Evolutionary conservation across 352 stramenopile genomes (phyloP).

Genomic region (Peronospora farinosa): DNA sequence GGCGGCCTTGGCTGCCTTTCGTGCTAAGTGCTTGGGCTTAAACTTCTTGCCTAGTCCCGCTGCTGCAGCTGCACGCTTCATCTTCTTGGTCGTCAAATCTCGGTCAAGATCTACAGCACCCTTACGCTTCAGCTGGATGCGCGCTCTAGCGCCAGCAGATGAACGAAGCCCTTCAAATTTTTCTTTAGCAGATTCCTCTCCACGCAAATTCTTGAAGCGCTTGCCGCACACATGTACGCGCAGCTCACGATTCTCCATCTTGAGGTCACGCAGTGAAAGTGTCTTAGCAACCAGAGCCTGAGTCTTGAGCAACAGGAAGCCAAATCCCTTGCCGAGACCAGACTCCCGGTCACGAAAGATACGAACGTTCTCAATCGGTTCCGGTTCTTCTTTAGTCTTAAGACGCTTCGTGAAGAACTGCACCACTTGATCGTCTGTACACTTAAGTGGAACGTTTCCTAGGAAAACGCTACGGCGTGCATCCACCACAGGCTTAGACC

Average conservation of each 20-base stretch:
- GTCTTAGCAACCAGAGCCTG: conserved; percentile 61
- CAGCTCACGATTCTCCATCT: conserved; percentile 64
- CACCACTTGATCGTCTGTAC: conserved; percentile 69
- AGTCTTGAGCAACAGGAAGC: conserved; percentile 83
- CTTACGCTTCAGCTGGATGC: conserved; percentile 66
- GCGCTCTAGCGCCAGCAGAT: conserved; percentile 44
- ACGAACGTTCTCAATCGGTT: conserved; percentile 80
- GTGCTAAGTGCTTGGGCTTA: conserved; percentile 54
- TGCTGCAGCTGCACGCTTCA: conserved; percentile 26
- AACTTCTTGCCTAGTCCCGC: conserved; percentile 37
- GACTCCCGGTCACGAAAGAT: conserved; percentile 87
- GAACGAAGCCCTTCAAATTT: conserved; percentile 58
- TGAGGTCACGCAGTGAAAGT: conserved; percentile 53
- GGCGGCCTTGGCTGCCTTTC: conserved; percentile 37
- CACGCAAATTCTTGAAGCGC: conserved; percentile 75
- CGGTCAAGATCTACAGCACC: conserved; percentile 12
- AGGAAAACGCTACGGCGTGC: conserved; percentile 85
- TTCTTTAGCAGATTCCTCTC: conserved; percentile 41
- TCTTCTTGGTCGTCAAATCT: conserved; percentile 19
- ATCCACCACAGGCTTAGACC: conserved; percentile 58
- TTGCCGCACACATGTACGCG: conserved; percentile 79
- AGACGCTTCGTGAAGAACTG: conserved; percentile 72
- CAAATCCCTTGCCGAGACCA: conserved; percentile 88
- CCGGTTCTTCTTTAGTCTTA: conserved; percentile 51
- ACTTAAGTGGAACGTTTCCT: conserved; percentile 85